Percentiles rank a stretch among this genome's conserved stretches.
Conservation (phyloP, 192 early-diverging fungal species). For the Linnemannia zychae region DNA sequence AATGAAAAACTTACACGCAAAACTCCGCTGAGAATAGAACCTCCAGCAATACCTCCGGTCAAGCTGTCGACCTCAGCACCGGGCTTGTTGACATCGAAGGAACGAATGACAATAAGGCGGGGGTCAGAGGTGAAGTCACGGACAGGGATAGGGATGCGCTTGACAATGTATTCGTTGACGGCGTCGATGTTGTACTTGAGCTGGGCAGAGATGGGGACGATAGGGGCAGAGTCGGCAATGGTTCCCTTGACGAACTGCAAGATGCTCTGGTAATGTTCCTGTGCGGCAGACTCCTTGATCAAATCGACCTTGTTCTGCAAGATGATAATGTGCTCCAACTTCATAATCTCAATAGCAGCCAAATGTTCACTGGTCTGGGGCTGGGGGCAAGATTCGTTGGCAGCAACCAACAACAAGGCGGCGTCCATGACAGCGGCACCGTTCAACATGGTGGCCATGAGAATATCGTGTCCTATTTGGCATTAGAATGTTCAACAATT, state of each 20-base stretch:
- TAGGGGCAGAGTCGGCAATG: conserved; percentile 93
- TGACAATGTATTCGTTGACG: conserved; percentile 97
- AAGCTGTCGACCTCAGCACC: conserved; percentile 93
- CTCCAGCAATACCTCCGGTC: conserved; percentile 98
- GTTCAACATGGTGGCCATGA: conserved; percentile 99
- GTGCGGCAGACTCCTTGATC: conserved; percentile 92
- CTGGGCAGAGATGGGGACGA: conserved; percentile 98
- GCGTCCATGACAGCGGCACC: conserved; percentile 99
- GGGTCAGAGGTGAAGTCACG: conserved; percentile 94
- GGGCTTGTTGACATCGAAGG: conserved; percentile 99
- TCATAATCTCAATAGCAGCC: conserved; percentile 99
- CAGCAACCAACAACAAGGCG: conserved; percentile 96
- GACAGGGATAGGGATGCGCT: conserved; percentile 93
- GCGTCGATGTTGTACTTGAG: conserved; percentile 99
- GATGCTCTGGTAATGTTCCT: conserved; percentile 93
- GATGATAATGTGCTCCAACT: conserved; percentile 96
- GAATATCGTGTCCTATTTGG: conserved; percentile 89
- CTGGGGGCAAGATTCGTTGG: conserved; percentile 98
- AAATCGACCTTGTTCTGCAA: conserved; percentile 99
- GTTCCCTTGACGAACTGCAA: conserved; percentile 94
- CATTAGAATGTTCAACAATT: not conserved
- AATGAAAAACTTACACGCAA: conserved; percentile 64
- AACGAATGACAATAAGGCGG: conserved; percentile 96
- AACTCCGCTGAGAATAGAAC: conserved; percentile 94
- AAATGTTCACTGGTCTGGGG: conserved; percentile 99